Conservation (phyloP, 2,329 filamentous ascomycete genomes). For the Zalaria sp. region DNA sequence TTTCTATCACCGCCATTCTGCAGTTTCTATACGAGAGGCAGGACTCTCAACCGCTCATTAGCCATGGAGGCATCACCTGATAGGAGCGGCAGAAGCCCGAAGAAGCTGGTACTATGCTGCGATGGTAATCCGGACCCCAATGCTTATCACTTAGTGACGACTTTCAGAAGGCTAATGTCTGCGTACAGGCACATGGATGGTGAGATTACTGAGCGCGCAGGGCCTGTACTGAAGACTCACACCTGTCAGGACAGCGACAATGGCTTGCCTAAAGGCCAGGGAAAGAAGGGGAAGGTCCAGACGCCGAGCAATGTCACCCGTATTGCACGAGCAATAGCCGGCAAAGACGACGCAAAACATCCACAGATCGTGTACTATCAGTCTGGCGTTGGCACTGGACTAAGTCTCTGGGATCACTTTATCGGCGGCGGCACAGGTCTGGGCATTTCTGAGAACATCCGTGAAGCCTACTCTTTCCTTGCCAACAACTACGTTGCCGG, state of each 20-base stretch:
- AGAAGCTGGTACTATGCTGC: slow-evolving; percentile 3
- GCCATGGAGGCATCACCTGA: too few relatives aligned
- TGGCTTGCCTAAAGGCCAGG: slow-evolving; percentile 13
- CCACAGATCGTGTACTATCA: slow-evolving; percentile 25
- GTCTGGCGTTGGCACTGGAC: slow-evolving; percentile 20
- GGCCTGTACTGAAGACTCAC: background rate
- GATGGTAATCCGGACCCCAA: slow-evolving; percentile 2
- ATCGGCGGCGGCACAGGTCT: slow-evolving; percentile 16
- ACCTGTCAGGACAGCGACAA: slow-evolving; percentile 15
- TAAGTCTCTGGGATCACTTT: slow-evolving; percentile 17
- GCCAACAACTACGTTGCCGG: slow-evolving; percentile 40
- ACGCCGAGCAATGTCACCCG: slow-evolving; percentile 22
- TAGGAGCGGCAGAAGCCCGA: background rate
- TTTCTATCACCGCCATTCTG: too few relatives aligned
- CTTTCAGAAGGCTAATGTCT: background rate
- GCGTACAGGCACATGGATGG: slow-evolving; percentile 17
- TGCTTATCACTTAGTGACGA: background rate
- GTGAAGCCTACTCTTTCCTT: slow-evolving; percentile 47
- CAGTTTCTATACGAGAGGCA: too few relatives aligned
- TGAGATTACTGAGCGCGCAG: background rate
- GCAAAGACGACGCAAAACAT: slow-evolving; percentile 18
- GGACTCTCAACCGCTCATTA: too few relatives aligned
- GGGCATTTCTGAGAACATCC: slow-evolving; percentile 30
- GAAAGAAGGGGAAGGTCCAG: slow-evolving; percentile 13
- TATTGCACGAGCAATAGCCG: slow-evolving; percentile 18